Evolutionary conservation across 768 basidiomycete genomes (phyloP), one percentile per base, ranked within the genome.

Genomic region (Lenzites betulinus): DNA sequence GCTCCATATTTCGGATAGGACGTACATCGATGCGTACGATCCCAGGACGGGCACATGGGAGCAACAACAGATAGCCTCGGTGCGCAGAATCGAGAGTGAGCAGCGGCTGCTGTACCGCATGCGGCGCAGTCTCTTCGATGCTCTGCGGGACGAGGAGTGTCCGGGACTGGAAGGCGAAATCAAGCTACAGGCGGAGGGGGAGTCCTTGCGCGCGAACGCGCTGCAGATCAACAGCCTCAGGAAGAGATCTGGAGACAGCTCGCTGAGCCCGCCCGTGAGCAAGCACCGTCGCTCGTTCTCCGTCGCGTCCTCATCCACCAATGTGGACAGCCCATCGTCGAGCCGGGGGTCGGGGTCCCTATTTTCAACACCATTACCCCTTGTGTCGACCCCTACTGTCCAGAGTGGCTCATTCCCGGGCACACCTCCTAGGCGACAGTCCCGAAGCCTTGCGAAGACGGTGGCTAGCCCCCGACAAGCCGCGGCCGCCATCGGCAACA

Each of bases 1-100:
- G 64, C 79, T 90, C 22, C 81, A 81, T 8, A 75, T 90, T 16
- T 75, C 76, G 0, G 54, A 77, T 1, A 70, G 73, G 13, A 82
- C 85, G 2, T 89, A 83, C 66, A 74, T 90, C 44, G 88, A 90
- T 63, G 77, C 83, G 2, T 89, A 80, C 69, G 81, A 85, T 58
- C 75, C 79, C 8, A 60, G 68, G 1, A 79, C 84, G 0, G 75
- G 80, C 0, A 81, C 85, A 54, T 90, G 88, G 88, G 87, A 88
- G 53, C 87, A 88, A 60, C 86, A 88, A 65, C 76, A 80, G 39
- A 79, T 86, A 59, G 76, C 76, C 41, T 80, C 83, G 16, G 86
- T 89, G 3, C 81, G 86, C 36, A 67, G 83, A 38, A 83, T 89
- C 42, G 78, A 80, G 47, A 78, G 76, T 1, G 84, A 85, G 62